Conservation (phyloP, 331 rosid genomes). For the Rosa hybrid region DNA sequence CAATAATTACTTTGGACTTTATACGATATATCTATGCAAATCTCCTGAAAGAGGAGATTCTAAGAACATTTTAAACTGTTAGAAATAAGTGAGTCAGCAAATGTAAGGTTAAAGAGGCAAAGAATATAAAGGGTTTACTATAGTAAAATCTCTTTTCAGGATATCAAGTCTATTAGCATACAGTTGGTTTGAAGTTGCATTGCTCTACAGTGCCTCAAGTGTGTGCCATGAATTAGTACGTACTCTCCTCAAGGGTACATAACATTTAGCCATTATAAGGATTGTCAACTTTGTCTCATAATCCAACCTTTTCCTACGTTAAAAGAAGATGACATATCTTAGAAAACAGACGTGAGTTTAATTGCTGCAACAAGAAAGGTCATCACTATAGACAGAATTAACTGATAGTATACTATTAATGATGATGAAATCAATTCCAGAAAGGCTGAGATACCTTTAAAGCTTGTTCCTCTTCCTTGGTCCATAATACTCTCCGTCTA, state of each 20-base stretch:
- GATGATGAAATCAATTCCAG: not conserved
- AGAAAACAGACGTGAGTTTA: not conserved
- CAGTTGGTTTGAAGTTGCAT: not conserved
- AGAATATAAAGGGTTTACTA: not conserved
- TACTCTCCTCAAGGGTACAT: not conserved
- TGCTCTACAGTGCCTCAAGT: not conserved
- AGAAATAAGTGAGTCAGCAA: not conserved
- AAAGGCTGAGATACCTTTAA: conserved; percentile 58
- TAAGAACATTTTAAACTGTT: not conserved
- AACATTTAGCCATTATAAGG: not conserved
- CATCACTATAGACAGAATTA: not conserved
- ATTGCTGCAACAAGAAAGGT: not conserved
- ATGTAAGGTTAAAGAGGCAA: not conserved
- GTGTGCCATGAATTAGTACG: not conserved
- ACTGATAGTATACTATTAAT: not conserved
- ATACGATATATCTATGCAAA: not conserved
- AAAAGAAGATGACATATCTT: not conserved
- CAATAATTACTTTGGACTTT: not conserved
- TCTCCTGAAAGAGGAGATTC: not conserved
- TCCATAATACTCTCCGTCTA: conserved; percentile 54
- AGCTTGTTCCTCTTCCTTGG: conserved; percentile 61
- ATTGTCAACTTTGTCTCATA: not conserved
- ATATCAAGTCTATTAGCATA: not conserved
- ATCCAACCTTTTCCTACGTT: not conserved
- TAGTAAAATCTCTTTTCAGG: not conserved